Evolutionary conservation across 345 rosid genomes (phyloP).

Genomic region (Rhodomyrtus tomentosa): DNA sequence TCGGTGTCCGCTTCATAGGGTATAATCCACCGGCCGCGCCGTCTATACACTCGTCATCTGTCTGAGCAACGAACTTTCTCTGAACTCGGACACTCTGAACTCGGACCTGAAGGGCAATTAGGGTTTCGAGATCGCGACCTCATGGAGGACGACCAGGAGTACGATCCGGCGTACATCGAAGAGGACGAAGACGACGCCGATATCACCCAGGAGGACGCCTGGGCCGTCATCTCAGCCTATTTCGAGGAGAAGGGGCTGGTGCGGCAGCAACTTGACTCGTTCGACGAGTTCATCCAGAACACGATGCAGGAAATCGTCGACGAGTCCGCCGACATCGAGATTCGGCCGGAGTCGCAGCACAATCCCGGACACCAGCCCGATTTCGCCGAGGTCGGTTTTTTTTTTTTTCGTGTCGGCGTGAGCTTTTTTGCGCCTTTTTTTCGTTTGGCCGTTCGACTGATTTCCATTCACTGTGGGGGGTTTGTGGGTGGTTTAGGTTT

Average conservation of each 20-base stretch:
- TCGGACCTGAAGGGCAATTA: background rate
- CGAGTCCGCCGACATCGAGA: constrained; percentile 86
- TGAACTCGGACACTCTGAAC: too few species aligned
- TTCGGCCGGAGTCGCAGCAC: constrained; percentile 97
- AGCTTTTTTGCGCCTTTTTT: background rate
- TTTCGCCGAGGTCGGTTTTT: constrained; percentile 63
- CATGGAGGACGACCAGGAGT: constrained; percentile 67
- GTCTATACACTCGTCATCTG: too few species aligned
- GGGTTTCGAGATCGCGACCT: background rate
- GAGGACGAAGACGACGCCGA: constrained; percentile 70
- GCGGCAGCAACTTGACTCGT: constrained; percentile 88
- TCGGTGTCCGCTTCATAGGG: too few species aligned
- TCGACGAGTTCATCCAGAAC: constrained; percentile 94
- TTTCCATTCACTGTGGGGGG: background rate
- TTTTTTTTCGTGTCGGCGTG: background rate
- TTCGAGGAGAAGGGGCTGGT: constrained; percentile 95
- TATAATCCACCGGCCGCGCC: too few species aligned
- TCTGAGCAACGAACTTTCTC: too few species aligned
- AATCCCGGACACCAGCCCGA: constrained; percentile 92
- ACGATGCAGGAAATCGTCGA: constrained; percentile 98
- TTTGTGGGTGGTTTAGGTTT: background rate
- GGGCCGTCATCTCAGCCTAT: constrained; percentile 93
- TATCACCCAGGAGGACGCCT: constrained; percentile 86
- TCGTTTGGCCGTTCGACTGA: background rate
- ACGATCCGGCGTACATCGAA: constrained; percentile 27